Evolutionary conservation across 306 rosid genomes (phyloP).

Genomic region (Lupinus albus): DNA sequence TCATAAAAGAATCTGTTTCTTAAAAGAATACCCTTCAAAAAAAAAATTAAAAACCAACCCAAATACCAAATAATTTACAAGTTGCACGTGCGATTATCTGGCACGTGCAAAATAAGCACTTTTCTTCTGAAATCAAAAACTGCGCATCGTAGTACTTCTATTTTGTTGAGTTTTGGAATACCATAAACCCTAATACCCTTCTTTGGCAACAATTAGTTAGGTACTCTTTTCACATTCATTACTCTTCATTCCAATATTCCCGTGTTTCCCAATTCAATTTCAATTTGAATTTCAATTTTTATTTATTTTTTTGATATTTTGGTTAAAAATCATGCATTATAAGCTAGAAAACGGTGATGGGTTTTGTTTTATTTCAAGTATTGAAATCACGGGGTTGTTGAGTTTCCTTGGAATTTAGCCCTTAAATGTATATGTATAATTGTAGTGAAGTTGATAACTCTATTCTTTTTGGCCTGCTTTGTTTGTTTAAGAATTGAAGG

Average conservation of each 20-base stretch:
- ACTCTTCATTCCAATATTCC: background rate
- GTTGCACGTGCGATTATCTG: background rate
- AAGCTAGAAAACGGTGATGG: background rate
- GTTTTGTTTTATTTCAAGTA: conserved; percentile 13
- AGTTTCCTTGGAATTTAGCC: conserved; percentile 23
- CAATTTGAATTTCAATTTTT: background rate
- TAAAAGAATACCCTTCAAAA: too few relatives aligned
- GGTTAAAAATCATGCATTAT: background rate
- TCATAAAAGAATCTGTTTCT: too few relatives aligned
- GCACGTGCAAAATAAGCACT: background rate
- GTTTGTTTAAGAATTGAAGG: background rate
- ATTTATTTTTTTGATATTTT: background rate
- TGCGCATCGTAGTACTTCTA: too few relatives aligned
- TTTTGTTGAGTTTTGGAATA: background rate
- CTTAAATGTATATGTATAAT: background rate
- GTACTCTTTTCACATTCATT: background rate
- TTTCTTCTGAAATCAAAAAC: too few relatives aligned
- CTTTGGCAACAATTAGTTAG: background rate
- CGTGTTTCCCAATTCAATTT: background rate
- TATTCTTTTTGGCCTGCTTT: background rate
- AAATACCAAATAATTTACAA: too few relatives aligned
- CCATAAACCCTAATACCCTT: background rate
- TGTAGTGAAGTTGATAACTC: background rate
- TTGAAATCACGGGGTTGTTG: conserved; percentile 4
- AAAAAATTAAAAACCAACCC: too few relatives aligned